Conservation (phyloP, 176 grass and related monocot genomes). For the Raddia guianensis region DNA sequence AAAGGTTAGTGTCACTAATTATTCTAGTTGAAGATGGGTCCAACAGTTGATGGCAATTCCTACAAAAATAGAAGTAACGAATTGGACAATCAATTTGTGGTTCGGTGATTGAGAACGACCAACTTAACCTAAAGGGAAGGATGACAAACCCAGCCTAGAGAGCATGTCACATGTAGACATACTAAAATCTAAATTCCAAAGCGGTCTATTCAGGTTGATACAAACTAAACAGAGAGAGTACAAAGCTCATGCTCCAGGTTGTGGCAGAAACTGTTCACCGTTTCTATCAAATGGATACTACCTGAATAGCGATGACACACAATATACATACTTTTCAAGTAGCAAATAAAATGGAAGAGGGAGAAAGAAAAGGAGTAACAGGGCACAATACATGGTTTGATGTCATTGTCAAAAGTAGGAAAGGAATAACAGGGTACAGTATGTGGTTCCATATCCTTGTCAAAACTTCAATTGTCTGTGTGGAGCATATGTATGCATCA, state of each 20-base stretch:
- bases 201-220: constrained; percentile 23
- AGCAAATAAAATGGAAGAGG: background rate
- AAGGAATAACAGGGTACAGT: background rate
- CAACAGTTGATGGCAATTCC: background rate
- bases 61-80: background rate
- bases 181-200: background rate
- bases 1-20: background rate
- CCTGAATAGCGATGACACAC: background rate
- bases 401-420: background rate
- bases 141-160: background rate
- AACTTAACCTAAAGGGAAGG: background rate
- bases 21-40: constrained; percentile 10
- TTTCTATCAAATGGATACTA: constrained; percentile 18
- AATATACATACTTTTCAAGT: background rate
- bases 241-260: constrained; percentile 5
- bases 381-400: constrained; percentile 14
- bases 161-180: background rate
- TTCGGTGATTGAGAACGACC: constrained; percentile 18
- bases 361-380: background rate
- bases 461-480: constrained; percentile 2
- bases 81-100: constrained; percentile 9
- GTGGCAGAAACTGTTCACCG: background rate
- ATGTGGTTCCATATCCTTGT: constrained; percentile 26
- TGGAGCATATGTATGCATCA: constrained; percentile 18
- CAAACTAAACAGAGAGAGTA: constrained; percentile 3